These are phyloP conservation scores for Furcasterigmium furcatum DNA, from an alignment of 2,329 filamentous ascomycete species.

Conservation along the genomic window DNA sequence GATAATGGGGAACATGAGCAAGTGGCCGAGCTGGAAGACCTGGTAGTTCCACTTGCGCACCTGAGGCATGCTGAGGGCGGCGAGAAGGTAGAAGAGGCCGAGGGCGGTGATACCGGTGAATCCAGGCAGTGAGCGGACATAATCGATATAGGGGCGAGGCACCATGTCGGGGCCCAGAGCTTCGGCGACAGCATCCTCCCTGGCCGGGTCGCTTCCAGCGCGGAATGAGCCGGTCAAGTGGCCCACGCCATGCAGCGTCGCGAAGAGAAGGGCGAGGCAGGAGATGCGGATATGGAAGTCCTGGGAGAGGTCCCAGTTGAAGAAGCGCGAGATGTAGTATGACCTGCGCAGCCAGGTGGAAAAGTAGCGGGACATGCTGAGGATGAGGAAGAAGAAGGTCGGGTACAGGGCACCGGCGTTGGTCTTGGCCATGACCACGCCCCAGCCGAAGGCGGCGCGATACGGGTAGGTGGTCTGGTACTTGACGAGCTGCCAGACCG, in stretches of 20 bases:
- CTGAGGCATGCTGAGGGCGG: slow-evolving; percentile 44
- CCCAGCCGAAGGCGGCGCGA: slow-evolving; percentile 51
- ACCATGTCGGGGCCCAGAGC: slow-evolving; percentile 40
- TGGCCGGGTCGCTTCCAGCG: slow-evolving; percentile 39
- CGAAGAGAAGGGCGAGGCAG: slow-evolving; percentile 43
- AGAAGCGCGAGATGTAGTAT: slow-evolving; percentile 47
- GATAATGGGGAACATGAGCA: slow-evolving; percentile 57
- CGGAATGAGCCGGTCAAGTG: slow-evolving; percentile 51
- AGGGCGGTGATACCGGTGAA: slow-evolving; percentile 47
- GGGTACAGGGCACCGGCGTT: slow-evolving; percentile 53
- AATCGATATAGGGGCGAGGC: slow-evolving; percentile 40
- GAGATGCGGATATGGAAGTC: slow-evolving; percentile 55
- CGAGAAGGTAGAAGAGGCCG: slow-evolving; percentile 45
- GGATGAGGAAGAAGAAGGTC: slow-evolving; percentile 54
- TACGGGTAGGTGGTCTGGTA: slow-evolving; percentile 42
- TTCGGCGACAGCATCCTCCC: slow-evolving; percentile 39
- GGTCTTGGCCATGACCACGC: slow-evolving; percentile 51
- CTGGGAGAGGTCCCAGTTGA: slow-evolving; percentile 55
- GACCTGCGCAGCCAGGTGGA: slow-evolving; percentile 49
- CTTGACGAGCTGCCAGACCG: slow-evolving; percentile 52
- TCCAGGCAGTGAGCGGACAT: slow-evolving; percentile 43
- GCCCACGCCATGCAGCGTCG: slow-evolving; percentile 50
- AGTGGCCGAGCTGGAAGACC: slow-evolving; percentile 52
- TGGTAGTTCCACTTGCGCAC: slow-evolving; percentile 51
- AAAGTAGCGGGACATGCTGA: slow-evolving; percentile 56